Conservation (phyloP, 2,329 filamentous ascomycete species). For the Gaeumannomyces sp. region DNA sequence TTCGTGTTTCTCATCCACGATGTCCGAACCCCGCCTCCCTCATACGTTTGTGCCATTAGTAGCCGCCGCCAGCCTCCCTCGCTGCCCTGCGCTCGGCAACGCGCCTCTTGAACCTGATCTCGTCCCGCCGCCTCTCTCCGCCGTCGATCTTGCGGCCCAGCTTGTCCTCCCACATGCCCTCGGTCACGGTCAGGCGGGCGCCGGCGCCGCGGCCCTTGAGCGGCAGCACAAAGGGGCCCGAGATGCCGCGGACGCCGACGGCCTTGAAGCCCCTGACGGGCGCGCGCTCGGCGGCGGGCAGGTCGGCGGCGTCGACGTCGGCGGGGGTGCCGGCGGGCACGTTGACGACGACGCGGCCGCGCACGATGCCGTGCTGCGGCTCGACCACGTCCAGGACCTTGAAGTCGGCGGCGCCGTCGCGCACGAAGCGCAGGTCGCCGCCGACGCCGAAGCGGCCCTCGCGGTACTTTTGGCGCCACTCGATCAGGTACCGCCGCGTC, state of each 20-base stretch:
- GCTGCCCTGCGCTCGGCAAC: constrained; percentile 70
- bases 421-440: constrained; percentile 71
- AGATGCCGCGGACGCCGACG: constrained; percentile 60
- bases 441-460: constrained; percentile 73
- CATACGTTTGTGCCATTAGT: not conserved
- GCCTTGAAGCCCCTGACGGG: constrained; percentile 60
- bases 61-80: constrained; percentile 27
- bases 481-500: constrained; percentile 73
- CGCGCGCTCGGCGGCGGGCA: constrained; percentile 32
- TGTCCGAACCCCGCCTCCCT: too few species aligned
- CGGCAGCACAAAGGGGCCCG: constrained; percentile 66
- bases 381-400: constrained; percentile 38
- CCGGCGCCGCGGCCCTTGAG: constrained; percentile 55
- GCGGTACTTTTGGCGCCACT: constrained; percentile 82
- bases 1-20: too few species aligned
- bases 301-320: constrained; percentile 27
- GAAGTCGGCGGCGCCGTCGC: constrained; percentile 45
- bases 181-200: constrained; percentile 63
- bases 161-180: constrained; percentile 90
- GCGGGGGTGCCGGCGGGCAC: constrained; percentile 39
- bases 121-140: constrained; percentile 81
- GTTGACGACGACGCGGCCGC: constrained; percentile 45
- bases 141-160: constrained; percentile 90
- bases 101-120: constrained; percentile 81
- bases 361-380: constrained; percentile 11